phyloP scores from a whole-genome alignment of 164 flowering plant species.

The Annona cherimola region DNA sequence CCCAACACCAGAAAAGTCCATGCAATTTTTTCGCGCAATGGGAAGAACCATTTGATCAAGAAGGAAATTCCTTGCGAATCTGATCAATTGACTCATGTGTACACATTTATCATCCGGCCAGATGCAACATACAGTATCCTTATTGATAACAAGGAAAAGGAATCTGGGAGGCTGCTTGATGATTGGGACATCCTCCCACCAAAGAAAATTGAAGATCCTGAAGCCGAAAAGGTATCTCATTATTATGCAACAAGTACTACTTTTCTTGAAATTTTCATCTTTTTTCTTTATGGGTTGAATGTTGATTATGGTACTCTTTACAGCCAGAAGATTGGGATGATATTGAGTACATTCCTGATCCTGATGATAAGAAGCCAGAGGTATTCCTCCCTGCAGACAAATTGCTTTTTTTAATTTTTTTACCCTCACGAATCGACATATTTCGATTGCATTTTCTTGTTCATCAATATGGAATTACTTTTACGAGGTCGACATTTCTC shows the following conservation, averaged over 20 bases:
- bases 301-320: not conserved
- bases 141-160: conserved; percentile 81
- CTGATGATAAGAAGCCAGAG: conserved; percentile 90
- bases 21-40: conserved; percentile 68
- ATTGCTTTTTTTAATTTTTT: not conserved
- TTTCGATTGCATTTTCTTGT: not conserved
- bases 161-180: conserved; percentile 66
- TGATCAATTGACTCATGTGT: conserved; percentile 85
- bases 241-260: not conserved
- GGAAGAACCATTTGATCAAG: conserved; percentile 70
- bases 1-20: conserved; percentile 88
- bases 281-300: not conserved
- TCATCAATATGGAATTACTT: not conserved
- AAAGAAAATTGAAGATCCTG: conserved; percentile 91
- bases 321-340: conserved; percentile 99
- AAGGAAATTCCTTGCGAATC: conserved; percentile 97
- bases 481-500: not conserved
- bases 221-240: conserved; percentile 71
- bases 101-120: conserved; percentile 77
- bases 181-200: conserved; percentile 93
- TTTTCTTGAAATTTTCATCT: not conserved
- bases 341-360: conserved; percentile 80
- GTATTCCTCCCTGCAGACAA: conserved; percentile 23
- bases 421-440: not conserved
- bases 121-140: conserved; percentile 94